phyloP scores from a whole-genome alignment of 169 alveolate genomes.

The Babesia caballi region DNA sequence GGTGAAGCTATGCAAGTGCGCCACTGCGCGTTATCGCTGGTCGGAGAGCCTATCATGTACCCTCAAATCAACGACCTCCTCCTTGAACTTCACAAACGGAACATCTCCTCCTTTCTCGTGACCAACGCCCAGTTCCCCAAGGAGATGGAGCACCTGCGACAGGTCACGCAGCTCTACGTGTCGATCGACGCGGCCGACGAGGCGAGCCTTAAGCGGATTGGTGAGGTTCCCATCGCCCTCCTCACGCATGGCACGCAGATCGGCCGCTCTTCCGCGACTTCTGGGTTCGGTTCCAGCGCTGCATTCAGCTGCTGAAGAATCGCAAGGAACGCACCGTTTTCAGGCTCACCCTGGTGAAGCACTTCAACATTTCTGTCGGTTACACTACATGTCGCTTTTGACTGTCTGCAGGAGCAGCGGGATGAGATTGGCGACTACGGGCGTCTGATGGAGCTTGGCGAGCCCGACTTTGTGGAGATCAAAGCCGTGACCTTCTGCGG shows the following conservation, averaged over 20 bases:
- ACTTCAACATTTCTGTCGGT: constrained; percentile 71
- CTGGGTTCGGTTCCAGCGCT: constrained; percentile 83
- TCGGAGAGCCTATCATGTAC: constrained; percentile 90
- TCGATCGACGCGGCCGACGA: constrained; percentile 80
- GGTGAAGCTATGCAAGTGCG: constrained; percentile 67
- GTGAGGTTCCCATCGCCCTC: background rate
- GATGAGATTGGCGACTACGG: constrained; percentile 76
- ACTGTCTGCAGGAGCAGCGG: constrained; percentile 37
- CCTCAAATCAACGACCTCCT: constrained; percentile 83
- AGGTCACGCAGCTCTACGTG: constrained; percentile 82
- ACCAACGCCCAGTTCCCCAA: constrained; percentile 89
- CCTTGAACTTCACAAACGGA: constrained; percentile 73
- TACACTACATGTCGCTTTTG: background rate
- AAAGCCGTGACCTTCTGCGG: constrained; percentile 89
- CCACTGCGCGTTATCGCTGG: constrained; percentile 85
- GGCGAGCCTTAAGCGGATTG: constrained; percentile 70
- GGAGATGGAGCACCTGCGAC: constrained; percentile 70
- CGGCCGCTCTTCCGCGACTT: constrained; percentile 84
- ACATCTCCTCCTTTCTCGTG: constrained; percentile 84
- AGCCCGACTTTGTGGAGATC: constrained; percentile 84
- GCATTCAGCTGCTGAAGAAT: constrained; percentile 70
- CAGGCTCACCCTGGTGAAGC: constrained; percentile 80
- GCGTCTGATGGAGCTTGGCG: constrained; percentile 73
- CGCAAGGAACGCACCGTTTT: constrained; percentile 80
- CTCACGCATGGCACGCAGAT: constrained; percentile 27